phyloP scores from a whole-genome alignment of 495 filamentous ascomycete species.

The Tuber melanosporum region DNA sequence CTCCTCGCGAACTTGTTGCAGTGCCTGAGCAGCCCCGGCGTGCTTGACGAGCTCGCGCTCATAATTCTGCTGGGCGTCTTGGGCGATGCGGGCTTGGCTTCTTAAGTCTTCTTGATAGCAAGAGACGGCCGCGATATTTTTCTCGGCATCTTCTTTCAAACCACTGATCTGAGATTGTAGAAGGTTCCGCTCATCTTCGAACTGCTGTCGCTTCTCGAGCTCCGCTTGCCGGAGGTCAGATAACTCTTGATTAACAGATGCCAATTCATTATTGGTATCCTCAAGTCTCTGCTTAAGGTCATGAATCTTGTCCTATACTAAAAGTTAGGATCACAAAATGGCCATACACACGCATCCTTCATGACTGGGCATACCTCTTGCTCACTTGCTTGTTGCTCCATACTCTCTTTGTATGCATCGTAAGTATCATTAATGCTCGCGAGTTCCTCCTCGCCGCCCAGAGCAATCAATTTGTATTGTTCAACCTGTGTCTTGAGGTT shows the following conservation, averaged over 20 bases:
- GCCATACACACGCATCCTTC: not conserved
- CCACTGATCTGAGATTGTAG: slow-evolving; percentile 70
- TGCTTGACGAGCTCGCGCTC: slow-evolving; percentile 91
- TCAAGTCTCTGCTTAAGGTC: slow-evolving; percentile 75
- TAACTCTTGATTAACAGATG: slow-evolving; percentile 70
- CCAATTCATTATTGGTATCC: slow-evolving; percentile 73
- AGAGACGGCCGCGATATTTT: slow-evolving; percentile 64
- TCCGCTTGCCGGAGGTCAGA: slow-evolving; percentile 69
- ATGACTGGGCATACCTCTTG: slow-evolving; percentile 51
- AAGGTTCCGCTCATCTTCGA: slow-evolving; percentile 70
- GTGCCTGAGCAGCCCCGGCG: slow-evolving; percentile 76
- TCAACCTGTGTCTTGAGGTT: slow-evolving; percentile 71
- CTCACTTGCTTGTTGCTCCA: slow-evolving; percentile 62
- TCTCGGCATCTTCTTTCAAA: slow-evolving; percentile 77
- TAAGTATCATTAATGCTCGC: slow-evolving; percentile 69
- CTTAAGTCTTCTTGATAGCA: slow-evolving; percentile 86
- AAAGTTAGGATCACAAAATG: slow-evolving; percentile 11
- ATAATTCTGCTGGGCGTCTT: slow-evolving; percentile 89
- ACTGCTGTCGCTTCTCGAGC: slow-evolving; percentile 61
- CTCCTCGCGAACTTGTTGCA: slow-evolving; percentile 71
- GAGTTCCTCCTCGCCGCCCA: slow-evolving; percentile 80
- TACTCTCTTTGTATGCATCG: slow-evolving; percentile 79
- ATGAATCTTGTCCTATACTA: slow-evolving; percentile 52
- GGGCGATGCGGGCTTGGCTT: slow-evolving; percentile 85
- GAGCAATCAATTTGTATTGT: slow-evolving; percentile 82